Percentiles rank a stretch among this genome's conserved stretches.
phyloP scores from a whole-genome alignment of 306 rosid genomes.

The Cucurbita moschata region DNA sequence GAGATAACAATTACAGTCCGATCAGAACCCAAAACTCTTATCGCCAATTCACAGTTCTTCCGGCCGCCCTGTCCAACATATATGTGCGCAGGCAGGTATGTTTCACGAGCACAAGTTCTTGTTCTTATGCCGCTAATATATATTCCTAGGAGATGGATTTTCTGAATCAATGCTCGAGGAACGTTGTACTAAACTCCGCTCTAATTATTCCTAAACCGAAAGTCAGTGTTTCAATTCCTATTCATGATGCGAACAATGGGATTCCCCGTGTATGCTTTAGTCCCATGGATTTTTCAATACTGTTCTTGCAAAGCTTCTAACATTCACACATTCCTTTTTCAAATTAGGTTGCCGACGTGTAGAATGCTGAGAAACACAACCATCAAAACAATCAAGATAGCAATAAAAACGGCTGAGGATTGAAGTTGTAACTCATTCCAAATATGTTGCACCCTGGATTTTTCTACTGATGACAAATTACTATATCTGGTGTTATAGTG shows the following conservation, averaged over 20 bases:
- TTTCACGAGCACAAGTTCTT: background rate
- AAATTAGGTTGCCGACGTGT: constrained; percentile 84
- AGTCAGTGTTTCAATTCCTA: constrained; percentile 27
- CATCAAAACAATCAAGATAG: constrained; percentile 40
- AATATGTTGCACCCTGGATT: background rate
- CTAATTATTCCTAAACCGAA: constrained; percentile 69
- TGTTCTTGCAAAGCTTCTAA: background rate
- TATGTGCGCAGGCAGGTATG: background rate
- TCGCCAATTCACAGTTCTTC: constrained; percentile 21
- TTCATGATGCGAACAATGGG: background rate
- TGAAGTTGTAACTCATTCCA: background rate
- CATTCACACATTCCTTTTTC: background rate
- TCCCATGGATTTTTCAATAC: background rate
- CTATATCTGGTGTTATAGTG: background rate
- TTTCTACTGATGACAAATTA: constrained; percentile 4
- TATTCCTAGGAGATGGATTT: constrained; percentile 66
- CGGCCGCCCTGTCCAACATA: background rate
- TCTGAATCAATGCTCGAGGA: constrained; percentile 58
- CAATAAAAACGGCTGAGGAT: constrained; percentile 46
- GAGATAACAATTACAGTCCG: background rate
- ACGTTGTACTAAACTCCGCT: constrained; percentile 60
- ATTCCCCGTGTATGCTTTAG: background rate
- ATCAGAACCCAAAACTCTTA: constrained; percentile 1
- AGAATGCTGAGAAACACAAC: constrained; percentile 54
- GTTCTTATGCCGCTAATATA: background rate